phyloP scores from a whole-genome alignment of 345 rosid genomes.

The Mercurialis annua region DNA sequence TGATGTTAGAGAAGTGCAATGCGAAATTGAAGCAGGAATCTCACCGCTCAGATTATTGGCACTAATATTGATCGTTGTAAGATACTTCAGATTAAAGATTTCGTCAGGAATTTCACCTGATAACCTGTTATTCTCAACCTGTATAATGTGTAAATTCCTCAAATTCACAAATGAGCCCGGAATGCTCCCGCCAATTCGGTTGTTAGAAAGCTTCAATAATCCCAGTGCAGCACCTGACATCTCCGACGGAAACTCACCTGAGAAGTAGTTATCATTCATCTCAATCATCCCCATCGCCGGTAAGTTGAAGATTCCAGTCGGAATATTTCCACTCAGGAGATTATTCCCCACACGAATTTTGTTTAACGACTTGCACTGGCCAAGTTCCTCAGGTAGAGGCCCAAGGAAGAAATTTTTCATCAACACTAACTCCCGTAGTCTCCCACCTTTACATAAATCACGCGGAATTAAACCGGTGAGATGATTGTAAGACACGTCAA shows the following conservation, averaged over 20 bases:
- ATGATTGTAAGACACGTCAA: constrained; percentile 68
- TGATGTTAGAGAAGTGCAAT: constrained; percentile 42
- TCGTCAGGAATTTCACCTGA: constrained; percentile 53
- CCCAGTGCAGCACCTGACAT: constrained; percentile 53
- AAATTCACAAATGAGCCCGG: constrained; percentile 65
- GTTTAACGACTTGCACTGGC: constrained; percentile 59
- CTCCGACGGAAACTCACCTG: constrained; percentile 63
- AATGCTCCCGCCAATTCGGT: constrained; percentile 56
- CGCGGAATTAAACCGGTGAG: constrained; percentile 68
- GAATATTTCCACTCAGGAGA: constrained; percentile 56
- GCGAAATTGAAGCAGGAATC: constrained; percentile 51
- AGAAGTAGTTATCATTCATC: constrained; percentile 53
- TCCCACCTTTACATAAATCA: constrained; percentile 66
- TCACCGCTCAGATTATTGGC: constrained; percentile 57
- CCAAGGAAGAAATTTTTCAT: constrained; percentile 71
- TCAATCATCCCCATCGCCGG: constrained; percentile 49
- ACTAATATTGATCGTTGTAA: constrained; percentile 48
- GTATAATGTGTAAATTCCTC: constrained; percentile 35
- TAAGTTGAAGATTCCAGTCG: constrained; percentile 61
- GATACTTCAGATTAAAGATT: constrained; percentile 44
- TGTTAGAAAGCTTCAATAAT: constrained; percentile 46
- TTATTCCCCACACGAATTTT: constrained; percentile 54
- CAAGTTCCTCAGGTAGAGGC: constrained; percentile 60
- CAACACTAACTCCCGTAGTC: constrained; percentile 45
- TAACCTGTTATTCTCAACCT: constrained; percentile 51